Percentiles rank a stretch among this genome's conserved stretches.
Evolutionary conservation across 176 grass and related monocot species (phyloP).

Genomic region (Musa acuminata): DNA sequence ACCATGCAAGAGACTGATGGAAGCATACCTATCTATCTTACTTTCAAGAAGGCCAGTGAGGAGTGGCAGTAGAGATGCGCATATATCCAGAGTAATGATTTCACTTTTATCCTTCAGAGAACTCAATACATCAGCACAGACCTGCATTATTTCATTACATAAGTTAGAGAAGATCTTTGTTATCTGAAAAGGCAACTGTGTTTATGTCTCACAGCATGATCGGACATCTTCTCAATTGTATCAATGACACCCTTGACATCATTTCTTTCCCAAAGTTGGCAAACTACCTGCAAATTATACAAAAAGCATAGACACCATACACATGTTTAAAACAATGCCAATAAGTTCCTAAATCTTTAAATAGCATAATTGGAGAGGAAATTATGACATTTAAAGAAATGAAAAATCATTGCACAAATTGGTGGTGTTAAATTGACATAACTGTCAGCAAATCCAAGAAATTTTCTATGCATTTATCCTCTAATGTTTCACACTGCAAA

Average conservation of each 20-base stretch:
- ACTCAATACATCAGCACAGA: slow-evolving; percentile 72
- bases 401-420: background rate
- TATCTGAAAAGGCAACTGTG: background rate
- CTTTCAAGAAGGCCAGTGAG: slow-evolving; percentile 69
- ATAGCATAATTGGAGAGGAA: background rate
- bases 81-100: slow-evolving; percentile 77
- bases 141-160: slow-evolving; percentile 33
- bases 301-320: slow-evolving; percentile 2
- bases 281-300: slow-evolving; percentile 56
- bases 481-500: background rate
- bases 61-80: slow-evolving; percentile 62
- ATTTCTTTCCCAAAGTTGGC: slow-evolving; percentile 84
- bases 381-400: background rate
- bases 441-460: background rate
- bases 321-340: background rate
- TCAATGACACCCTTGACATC: slow-evolving; percentile 70
- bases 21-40: slow-evolving; percentile 79
- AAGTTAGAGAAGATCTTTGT: slow-evolving; percentile 17
- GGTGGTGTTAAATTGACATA: background rate
- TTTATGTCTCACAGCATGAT: slow-evolving; percentile 66
- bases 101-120: slow-evolving; percentile 79
- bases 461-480: background rate
- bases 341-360: background rate
- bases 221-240: slow-evolving; percentile 79
- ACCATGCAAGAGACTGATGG: too few relatives aligned